These are phyloP conservation scores for Aspergillus japonicus DNA, from an alignment of 2,329 filamentous ascomycete genomes.

Conservation along the genomic window DNA sequence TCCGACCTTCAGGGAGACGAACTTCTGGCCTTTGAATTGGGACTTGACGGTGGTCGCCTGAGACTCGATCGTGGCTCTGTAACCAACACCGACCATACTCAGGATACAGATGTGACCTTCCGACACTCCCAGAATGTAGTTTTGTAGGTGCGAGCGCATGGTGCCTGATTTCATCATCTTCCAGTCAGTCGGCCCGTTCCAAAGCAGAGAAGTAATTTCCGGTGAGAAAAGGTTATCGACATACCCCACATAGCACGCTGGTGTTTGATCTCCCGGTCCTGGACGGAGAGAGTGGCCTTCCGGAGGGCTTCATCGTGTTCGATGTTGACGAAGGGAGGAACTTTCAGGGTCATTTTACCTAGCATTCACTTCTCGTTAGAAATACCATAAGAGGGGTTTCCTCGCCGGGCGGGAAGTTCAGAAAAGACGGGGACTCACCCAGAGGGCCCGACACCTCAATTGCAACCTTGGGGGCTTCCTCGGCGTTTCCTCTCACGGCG, in stretches of 20 bases:
- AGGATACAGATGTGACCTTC: slow-evolving; percentile 95
- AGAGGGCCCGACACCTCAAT: slow-evolving; percentile 79
- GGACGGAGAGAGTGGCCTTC: slow-evolving; percentile 67
- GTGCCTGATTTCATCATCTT: slow-evolving; percentile 63
- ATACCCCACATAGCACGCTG: slow-evolving; percentile 97
- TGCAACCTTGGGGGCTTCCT: slow-evolving; percentile 60
- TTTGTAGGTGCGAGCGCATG: slow-evolving; percentile 82
- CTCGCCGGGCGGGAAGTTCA: background rate
- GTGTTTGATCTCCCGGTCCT: slow-evolving; percentile 65
- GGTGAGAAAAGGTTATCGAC: slow-evolving; percentile 24
- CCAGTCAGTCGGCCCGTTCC: background rate
- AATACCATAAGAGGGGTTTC: slow-evolving; percentile 6
- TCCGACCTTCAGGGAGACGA: slow-evolving; percentile 90
- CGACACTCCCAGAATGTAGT: slow-evolving; percentile 88
- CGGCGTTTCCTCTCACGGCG: slow-evolving; percentile 60
- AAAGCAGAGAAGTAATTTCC: background rate
- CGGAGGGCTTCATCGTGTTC: slow-evolving; percentile 62
- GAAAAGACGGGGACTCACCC: slow-evolving; percentile 49
- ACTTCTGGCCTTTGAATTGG: slow-evolving; percentile 77
- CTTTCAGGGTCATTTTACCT: slow-evolving; percentile 72
- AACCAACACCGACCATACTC: slow-evolving; percentile 90
- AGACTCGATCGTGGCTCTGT: slow-evolving; percentile 82
- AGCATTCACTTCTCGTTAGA: slow-evolving; percentile 13
- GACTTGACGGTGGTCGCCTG: slow-evolving; percentile 65
- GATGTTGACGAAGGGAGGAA: slow-evolving; percentile 77